Percentiles rank a stretch among this genome's conserved stretches.
Conservation (phyloP, 768 basidiomycete genomes). For the Pulveroboletus frians region DNA sequence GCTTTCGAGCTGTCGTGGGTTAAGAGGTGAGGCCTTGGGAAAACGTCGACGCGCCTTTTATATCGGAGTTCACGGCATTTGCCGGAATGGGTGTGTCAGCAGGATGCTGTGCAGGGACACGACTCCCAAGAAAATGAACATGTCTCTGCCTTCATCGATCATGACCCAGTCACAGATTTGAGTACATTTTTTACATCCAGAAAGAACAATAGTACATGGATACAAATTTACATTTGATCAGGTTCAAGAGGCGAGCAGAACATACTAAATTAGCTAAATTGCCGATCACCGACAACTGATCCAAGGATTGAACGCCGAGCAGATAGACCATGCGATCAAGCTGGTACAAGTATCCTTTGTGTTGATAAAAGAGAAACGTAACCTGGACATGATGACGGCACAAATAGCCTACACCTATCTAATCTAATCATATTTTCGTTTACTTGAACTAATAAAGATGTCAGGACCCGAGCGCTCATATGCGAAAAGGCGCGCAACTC, state of each 20-base stretch:
- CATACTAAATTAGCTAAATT: too few species aligned
- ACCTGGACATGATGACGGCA: conserved; percentile 5
- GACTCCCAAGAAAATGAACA: too few species aligned
- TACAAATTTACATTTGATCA: too few species aligned
- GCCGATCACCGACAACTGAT: too few species aligned
- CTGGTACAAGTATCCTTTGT: background rate
- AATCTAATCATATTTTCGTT: conserved; percentile 10
- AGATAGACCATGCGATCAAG: background rate
- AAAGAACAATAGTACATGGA: too few species aligned
- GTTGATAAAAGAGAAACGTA: background rate
- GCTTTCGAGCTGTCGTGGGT: conserved; percentile 27
- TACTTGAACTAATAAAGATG: conserved; percentile 19
- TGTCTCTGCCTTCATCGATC: too few species aligned
- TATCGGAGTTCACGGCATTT: conserved; percentile 6
- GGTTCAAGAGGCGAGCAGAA: too few species aligned
- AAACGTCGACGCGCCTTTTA: background rate
- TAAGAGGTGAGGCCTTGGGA: background rate
- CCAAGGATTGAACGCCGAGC: background rate
- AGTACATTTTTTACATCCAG: too few species aligned
- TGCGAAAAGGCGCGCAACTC: conserved; percentile 33
- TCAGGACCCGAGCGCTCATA: background rate
- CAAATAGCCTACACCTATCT: conserved; percentile 22
- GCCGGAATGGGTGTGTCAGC: conserved; percentile 7
- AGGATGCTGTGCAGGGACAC: too few species aligned
- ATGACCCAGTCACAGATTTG: too few species aligned